These are phyloP conservation scores for Hysterium pulicare DNA, from an alignment of 2,329 filamentous ascomycete species.

Conservation along the genomic window DNA sequence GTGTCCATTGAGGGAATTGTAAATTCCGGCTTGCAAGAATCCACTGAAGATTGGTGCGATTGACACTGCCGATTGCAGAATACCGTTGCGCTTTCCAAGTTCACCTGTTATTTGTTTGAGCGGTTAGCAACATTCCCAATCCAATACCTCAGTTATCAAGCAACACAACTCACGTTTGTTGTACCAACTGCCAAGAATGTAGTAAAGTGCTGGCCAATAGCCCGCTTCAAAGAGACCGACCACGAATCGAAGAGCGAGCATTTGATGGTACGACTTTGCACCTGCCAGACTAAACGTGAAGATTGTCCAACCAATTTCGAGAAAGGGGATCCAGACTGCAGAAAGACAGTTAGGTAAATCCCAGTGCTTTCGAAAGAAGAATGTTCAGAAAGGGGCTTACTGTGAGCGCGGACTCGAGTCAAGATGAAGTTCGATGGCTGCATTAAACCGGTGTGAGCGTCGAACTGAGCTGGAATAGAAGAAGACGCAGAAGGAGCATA, in stretches of 20 bases:
- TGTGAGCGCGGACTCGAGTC: conserved; percentile 13
- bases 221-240: conserved; percentile 13
- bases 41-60: conserved; percentile 7
- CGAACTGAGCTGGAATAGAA: no score
- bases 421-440: conserved; percentile 23
- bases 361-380: no score
- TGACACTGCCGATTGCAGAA: conserved; percentile 4
- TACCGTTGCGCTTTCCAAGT: conserved; percentile 6
- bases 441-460: no score
- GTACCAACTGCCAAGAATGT: conserved; percentile 8
- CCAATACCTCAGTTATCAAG: background rate
- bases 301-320: conserved; percentile 9
- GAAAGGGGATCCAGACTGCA: conserved; percentile 11
- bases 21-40: conserved; percentile 7
- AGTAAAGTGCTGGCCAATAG: conserved; percentile 15
- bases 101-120: background rate
- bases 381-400: no score
- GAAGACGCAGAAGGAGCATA: no score
- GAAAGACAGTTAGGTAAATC: no score
- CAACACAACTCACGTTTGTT: conserved; percentile 4
- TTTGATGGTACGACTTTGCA: conserved; percentile 12
- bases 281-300: conserved; percentile 14
- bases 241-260: conserved; percentile 12
- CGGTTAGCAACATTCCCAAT: no score
- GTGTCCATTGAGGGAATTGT: conserved; percentile 10